Base-by-base conservation (phyloP, 805 yeast genomes). In the Torulaspora delbrueckii region DNA sequence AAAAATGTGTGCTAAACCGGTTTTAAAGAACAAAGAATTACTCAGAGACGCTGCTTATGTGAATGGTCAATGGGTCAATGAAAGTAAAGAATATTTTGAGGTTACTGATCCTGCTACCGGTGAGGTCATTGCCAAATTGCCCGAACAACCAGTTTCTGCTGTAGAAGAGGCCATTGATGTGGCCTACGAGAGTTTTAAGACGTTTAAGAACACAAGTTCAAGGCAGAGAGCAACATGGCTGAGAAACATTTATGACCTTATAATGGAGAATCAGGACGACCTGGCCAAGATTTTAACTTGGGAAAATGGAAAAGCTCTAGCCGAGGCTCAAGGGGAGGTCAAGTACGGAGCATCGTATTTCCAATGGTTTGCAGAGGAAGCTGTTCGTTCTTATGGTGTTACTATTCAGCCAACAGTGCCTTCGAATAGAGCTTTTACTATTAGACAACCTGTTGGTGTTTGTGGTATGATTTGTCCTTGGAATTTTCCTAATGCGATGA, bases 351-450 rank as follows among this genome's bases (percentile, higher is more conserved):
- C 84, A 3, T 77, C 86, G 5, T 89, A 84, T 65, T 84, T 86
- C 63, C 89, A 87, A 60, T 90, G 97, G 96, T 90, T 81, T 60
- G 74, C 95, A 26, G 82, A 77, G 59, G 83, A 77, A 55, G 81
- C 82, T 10, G 75, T 78, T 53, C 63, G 83, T 51, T 58, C 70
- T 24, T 76, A 77, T 55, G 82, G 84, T 40, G 68, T 72, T 46
- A 76, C 81, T 2, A 78, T 78, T 46, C 82, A 77, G 54, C 80
- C 84, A 8, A 48, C 73, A 18, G 75, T 73, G 55, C 68, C 72
- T 38, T 63, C 72, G 42, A 78, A 75, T 55, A 73, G 81, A 59
- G 75, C 76, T 18, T 67, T 74, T 50, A 77, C 84, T 16, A 55
- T 70, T 41, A 77, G 74, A 54, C 81, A 79, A 57, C 83, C 84